Conservation (phyloP, 495 filamentous ascomycete genomes). For the Hyphodiscus hymeniophilus region DNA sequence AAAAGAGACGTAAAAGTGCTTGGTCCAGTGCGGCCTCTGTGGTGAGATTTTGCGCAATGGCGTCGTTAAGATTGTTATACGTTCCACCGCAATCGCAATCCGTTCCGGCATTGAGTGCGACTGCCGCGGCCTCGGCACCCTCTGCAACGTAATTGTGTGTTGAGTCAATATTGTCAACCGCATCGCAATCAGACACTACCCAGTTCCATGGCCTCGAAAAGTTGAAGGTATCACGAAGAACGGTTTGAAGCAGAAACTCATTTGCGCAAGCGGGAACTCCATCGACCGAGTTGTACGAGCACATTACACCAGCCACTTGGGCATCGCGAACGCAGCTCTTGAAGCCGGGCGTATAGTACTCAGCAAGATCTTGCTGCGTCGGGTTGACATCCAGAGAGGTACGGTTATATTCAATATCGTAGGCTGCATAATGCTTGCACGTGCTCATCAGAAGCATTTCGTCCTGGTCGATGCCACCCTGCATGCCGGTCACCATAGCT, state of each 20-base stretch:
- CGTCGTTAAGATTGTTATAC: slow-evolving; percentile 22
- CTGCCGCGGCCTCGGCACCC: slow-evolving; percentile 30
- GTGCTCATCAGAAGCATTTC: slow-evolving; percentile 42
- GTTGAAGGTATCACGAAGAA: slow-evolving; percentile 39
- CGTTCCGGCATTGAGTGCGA: slow-evolving; percentile 28
- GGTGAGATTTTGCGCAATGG: slow-evolving; percentile 28
- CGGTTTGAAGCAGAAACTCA: slow-evolving; percentile 30
- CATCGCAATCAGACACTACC: slow-evolving; percentile 37
- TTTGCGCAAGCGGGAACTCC: slow-evolving; percentile 37
- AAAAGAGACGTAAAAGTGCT: slow-evolving; percentile 29
- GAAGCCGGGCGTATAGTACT: slow-evolving; percentile 40
- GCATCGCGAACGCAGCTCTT: slow-evolving; percentile 36
- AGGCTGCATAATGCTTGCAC: slow-evolving; percentile 55
- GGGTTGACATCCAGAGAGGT: slow-evolving; percentile 33
- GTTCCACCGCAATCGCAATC: slow-evolving; percentile 29
- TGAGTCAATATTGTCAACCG: slow-evolving; percentile 30
- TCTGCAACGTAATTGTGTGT: slow-evolving; percentile 37
- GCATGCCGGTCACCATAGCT: slow-evolving; percentile 49
- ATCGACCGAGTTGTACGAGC: slow-evolving; percentile 37
- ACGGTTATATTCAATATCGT: slow-evolving; percentile 32
- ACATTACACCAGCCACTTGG: slow-evolving; percentile 38
- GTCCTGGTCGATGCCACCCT: slow-evolving; percentile 38
- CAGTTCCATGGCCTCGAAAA: slow-evolving; percentile 36
- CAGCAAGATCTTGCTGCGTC: slow-evolving; percentile 34
- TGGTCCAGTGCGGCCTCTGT: slow-evolving; percentile 28